These are phyloP conservation scores for Noccaea caerulescens DNA, from an alignment of 345 rosid genomes.

Conservation along the genomic window DNA sequence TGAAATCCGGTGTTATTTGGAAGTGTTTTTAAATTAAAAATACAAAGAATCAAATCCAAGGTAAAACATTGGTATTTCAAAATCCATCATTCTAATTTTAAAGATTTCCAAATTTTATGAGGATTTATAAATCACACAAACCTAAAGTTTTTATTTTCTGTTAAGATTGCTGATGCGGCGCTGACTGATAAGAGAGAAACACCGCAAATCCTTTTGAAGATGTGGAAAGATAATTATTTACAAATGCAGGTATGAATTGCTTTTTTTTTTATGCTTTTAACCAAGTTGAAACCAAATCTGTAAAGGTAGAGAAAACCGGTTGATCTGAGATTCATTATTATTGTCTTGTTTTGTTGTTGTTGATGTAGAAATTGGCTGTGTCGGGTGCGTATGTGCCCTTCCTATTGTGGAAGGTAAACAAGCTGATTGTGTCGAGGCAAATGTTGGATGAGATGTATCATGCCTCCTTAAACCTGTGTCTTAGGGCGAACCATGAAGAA, in stretches of 20 bases:
- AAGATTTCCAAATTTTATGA: too few relatives aligned
- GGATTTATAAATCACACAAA: too few relatives aligned
- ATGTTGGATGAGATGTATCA: conserved; percentile 84
- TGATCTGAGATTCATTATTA: conserved; percentile 2
- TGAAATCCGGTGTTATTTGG: too few relatives aligned
- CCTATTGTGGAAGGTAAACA: conserved; percentile 80
- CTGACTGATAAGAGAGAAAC: conserved; percentile 75
- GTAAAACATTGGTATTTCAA: too few relatives aligned
- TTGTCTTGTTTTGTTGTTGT: background rate
- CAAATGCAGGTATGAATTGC: conserved; percentile 79
- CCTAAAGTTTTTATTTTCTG: conserved; percentile 5
- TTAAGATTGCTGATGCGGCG: conserved; percentile 66
- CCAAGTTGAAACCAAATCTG: background rate
- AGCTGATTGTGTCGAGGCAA: conserved; percentile 49
- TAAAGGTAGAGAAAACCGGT: background rate
- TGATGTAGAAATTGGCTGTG: conserved; percentile 62
- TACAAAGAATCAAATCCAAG: too few relatives aligned
- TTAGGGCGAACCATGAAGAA: conserved; percentile 57
- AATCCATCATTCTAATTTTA: too few relatives aligned
- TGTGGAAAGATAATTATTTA: conserved; percentile 85
- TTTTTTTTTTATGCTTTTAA: too few relatives aligned
- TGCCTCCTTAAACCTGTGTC: conserved; percentile 74
- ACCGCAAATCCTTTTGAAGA: conserved; percentile 59
- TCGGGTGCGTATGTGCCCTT: conserved; percentile 46
- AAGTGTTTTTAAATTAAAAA: too few relatives aligned